Percentiles rank a stretch among this genome's conserved stretches.
phyloP scores from a whole-genome alignment of 140 eudicot genomes.

The Bidens hawaiensis region DNA sequence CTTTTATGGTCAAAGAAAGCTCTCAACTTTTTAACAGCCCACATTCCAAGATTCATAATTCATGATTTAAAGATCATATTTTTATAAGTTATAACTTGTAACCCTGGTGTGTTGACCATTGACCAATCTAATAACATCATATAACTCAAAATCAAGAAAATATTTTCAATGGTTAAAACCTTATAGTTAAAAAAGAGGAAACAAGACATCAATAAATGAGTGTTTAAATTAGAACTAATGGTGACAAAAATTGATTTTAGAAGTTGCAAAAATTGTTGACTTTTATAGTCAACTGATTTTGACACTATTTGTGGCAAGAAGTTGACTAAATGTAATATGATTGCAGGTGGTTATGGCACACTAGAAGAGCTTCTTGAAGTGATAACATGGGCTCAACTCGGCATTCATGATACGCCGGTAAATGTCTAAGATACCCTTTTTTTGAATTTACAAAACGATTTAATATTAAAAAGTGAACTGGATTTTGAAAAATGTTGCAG shows the following conservation, averaged over 20 bases:
- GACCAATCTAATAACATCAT: conserved; percentile 38
- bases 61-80: conserved; percentile 34
- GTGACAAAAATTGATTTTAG: conserved; percentile 13
- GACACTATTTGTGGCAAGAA: conserved; percentile 2
- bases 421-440: not conserved
- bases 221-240: not conserved
- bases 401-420: conserved; percentile 93
- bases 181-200: not conserved
- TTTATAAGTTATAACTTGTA: no score
- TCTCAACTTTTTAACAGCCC: conserved; percentile 36
- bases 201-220: not conserved
- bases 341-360: conserved; percentile 89
- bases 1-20: conserved; percentile 34
- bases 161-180: not conserved
- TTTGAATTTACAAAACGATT: not conserved
- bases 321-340: not conserved
- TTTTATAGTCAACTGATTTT: not conserved
- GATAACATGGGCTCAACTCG: conserved; percentile 93
- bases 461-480: not conserved
- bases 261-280: not conserved
- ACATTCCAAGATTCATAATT: conserved; percentile 41
- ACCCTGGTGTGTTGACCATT: conserved; percentile 30
- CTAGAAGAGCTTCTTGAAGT: conserved; percentile 91
- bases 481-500: conserved; percentile 28
- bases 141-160: conserved; percentile 27